Percentiles rank a stretch among this genome's conserved stretches.
Conservation (phyloP, 78 protist genomes). For the Paratrimastix pyriformis region DNA sequence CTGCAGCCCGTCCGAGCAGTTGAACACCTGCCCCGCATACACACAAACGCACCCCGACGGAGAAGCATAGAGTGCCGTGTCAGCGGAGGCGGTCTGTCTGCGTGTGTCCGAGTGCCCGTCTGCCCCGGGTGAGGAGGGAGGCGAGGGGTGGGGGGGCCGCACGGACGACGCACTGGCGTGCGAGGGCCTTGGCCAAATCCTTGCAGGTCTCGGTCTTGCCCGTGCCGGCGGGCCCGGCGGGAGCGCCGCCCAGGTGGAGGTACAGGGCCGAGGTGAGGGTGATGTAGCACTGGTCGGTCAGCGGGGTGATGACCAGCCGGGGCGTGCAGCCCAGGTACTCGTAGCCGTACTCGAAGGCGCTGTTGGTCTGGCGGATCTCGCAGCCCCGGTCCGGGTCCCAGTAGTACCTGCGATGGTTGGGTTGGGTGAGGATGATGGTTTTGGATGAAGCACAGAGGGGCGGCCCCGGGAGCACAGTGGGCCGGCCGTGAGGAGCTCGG, state of each 20-base stretch:
- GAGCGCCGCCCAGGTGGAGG: constrained; percentile 62
- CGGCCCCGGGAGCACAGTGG: too few species aligned
- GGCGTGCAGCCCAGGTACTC: constrained; percentile 69
- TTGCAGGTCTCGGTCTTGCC: constrained; percentile 35
- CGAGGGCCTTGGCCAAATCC: constrained; percentile 31
- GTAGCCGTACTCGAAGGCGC: constrained; percentile 48
- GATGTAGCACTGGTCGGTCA: constrained; percentile 52
- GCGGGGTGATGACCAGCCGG: constrained; percentile 73
- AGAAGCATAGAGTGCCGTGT: constrained; percentile 43
- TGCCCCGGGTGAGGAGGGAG: too few species aligned
- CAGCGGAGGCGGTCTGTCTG: too few species aligned
- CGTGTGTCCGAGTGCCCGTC: too few species aligned
- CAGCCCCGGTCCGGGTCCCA: constrained; percentile 47
- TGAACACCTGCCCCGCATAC: too few species aligned
- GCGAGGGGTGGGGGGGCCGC: too few species aligned
- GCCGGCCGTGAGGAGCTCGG: too few species aligned
- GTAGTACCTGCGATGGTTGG: constrained; percentile 39
- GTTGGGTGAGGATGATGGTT: too few species aligned
- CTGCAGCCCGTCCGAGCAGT: constrained; percentile 62
- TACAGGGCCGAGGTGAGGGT: constrained; percentile 17
- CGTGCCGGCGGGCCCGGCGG: constrained; percentile 52
- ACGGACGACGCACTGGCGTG: constrained; percentile 22
- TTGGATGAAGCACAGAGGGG: too few species aligned
- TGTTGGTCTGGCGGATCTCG: constrained; percentile 34
- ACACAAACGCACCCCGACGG: too few species aligned